Evolutionary conservation across 2,329 filamentous ascomycete genomes (phyloP), one percentile per base, ranked within the genome.

Genomic region (Aspergillus amoenus): DNA sequence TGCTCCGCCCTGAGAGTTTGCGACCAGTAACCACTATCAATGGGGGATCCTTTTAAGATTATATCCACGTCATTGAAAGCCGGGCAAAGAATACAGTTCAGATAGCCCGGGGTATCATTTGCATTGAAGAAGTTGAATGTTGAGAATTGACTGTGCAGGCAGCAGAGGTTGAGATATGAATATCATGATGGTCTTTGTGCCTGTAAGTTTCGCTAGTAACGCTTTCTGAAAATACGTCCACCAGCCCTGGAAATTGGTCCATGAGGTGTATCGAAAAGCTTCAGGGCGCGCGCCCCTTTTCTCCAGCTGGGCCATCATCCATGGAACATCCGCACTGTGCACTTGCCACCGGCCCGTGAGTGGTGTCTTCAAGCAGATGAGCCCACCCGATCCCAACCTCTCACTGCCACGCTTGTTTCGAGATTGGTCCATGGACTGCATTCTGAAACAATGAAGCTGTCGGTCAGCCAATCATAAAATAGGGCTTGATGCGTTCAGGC

Each of bases 391-490:
- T 30, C 27, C 27, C 27, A 30, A 30, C 27, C 27, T 30, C 27
- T 30, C 27, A 11, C 27, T 30, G 27, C 27, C 9, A 30, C 52
- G 24, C 45, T 18, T 37, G 52, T 55, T 55, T 55, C 37, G 44
- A 32, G 52, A 55, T 49, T 55, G 52, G 52, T 5, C 39, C n/a
- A 32, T 11, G 4, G 7, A 8, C 34, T 41, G 21, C 40, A 46
- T 53, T 17, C 18, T 53, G 51, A 53, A 53, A 53, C 51, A 53
- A 49, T n/a, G 45, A 43, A 37, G 42, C 42, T 30, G 27, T 5
- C 17, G 44, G 34, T 47, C 44, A 27, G 6, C 44, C 44, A 47
- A 47, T 37, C 9, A 47, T 27, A 9, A 18, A 27, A 32, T 37
- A 9, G 15, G 34, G 12, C 2, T 37, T 37, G 34, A 27, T 45